Base-by-base conservation (phyloP, 768 basidiomycete species). In the Cubamyces lactineus region DNA sequence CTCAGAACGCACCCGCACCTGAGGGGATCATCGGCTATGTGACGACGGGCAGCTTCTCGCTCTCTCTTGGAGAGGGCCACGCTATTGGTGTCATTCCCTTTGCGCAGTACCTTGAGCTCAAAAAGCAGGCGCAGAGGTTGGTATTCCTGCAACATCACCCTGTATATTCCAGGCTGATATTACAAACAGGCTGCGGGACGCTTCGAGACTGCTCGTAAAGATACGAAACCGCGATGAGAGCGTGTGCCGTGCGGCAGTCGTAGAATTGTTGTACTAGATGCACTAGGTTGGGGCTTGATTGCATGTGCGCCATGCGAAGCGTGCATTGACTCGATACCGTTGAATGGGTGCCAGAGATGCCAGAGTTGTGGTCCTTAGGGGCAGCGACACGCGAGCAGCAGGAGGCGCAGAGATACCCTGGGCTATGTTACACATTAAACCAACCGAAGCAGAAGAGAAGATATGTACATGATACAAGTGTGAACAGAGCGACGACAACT, bases 11-110 rank as follows among this genome's bases (percentile, higher is more conserved):
- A 7, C 79, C 86, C 5, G 67, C 76, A 1, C 70, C 78, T 49
- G 71, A 76, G 3, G 70, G 75, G 3, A 79, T 91, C 24, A 84
- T 96, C 54, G 96, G 96, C 0, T 92, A 91, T 68, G 80, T 94
- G 19, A 93, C 94, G 0, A 88, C 91, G 2, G 96, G 95, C 0
- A 87, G 86, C 62, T 89, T 84, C 71, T 96, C 95, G 1, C 80
- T 98, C 8, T 81, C 86, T 0, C 82, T 86, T 28, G 96, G 96
- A 0, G 76, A 83, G 61, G 94, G 92, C 0, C 85, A 85, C 67
- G 95, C 85, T 2, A 79, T 97, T 13, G 96, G 87, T 17, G 85
- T 87, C 0, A 74, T 98, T 17, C 78, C 91, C 3, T 70, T 95
- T 13, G 68, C 72, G 26, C 76, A 76, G 56, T 75, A 86, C 39